Evolutionary conservation across 2,329 filamentous ascomycete genomes (phyloP), one percentile per base, ranked within the genome.

Genomic region (Tympanopsis confertula): DNA sequence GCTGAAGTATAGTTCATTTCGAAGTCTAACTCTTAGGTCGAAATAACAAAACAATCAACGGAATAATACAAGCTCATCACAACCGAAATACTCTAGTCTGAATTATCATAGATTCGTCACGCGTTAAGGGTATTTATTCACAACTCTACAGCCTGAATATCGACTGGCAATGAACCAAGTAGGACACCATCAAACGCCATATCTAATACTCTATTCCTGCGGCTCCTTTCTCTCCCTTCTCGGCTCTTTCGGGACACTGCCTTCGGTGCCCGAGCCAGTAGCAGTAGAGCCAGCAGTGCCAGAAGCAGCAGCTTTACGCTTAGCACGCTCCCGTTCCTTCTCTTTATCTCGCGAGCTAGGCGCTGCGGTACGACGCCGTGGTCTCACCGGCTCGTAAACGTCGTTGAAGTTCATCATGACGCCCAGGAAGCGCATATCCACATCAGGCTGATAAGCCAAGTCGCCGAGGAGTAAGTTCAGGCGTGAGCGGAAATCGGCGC

Each of bases 391-490:
- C 58, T 85, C 75, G 58, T 96, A 96, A 19, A 94, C 84, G 55
- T 96, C 89, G 59, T 98, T 98, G 61, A 96, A 98, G 61, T 96
- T 98, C 86, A 98, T 96, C 29, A 91, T 85, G 35, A 96, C 87
- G 28, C 86, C 91, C 46, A 98, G 63, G 66, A 96, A 96, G 39
- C 89, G 73, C 78, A 98, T 86, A 57, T 98, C 91, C 37, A 88
- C 80, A 56, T 98, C 91, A 1, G 87, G 82, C 59, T 96, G 89
- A 60, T 93, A 89, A 5, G 86, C 83, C 44, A 98, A 59, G 56
- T 98, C 93, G 13, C 91, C 87, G 3, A 98, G 66, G 39, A 98
- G 63, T 29, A 88, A 68, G 55, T 86, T 86, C 36, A 96, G 71
- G 19, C 83, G 74, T 1, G 73, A 70, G 42, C 77, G 73, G 63